phyloP scores from a whole-genome alignment of 2,329 filamentous ascomycete genomes.

The Leptographium flavum region DNA sequence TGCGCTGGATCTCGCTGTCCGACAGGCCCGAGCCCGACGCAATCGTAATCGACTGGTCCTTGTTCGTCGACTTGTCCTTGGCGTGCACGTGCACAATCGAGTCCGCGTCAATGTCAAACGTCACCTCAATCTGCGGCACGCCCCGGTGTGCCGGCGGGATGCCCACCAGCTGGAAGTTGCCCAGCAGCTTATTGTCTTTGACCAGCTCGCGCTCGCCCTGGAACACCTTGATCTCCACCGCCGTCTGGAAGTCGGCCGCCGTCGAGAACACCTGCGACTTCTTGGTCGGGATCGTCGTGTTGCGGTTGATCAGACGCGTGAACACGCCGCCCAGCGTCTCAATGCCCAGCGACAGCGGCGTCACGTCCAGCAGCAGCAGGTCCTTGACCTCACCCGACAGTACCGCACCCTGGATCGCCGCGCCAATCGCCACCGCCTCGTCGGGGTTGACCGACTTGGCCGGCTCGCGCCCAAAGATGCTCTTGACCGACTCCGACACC shows the following conservation, averaged over 20 bases:
- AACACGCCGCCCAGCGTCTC: slow-evolving; percentile 96
- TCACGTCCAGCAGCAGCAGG: slow-evolving; percentile 91
- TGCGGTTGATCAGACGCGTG: slow-evolving; percentile 90
- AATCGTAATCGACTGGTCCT: slow-evolving; percentile 99
- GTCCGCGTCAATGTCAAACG: slow-evolving; percentile 95
- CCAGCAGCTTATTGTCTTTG: slow-evolving; percentile 93
- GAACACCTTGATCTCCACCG: slow-evolving; percentile 87
- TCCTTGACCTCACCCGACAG: slow-evolving; percentile 71
- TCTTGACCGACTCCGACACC: slow-evolving; percentile 86
- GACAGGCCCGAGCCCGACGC: slow-evolving; percentile 94
- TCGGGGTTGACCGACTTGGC: slow-evolving; percentile 99
- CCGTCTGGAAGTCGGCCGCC: slow-evolving; percentile 89
- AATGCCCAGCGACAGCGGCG: slow-evolving; percentile 90
- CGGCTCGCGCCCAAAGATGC: slow-evolving; percentile 92
- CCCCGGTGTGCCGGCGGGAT: slow-evolving; percentile 92
- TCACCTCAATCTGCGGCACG: slow-evolving; percentile 95
- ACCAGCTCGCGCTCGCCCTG: slow-evolving; percentile 90
- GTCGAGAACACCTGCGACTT: slow-evolving; percentile 98
- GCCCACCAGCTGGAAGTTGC: slow-evolving; percentile 94
- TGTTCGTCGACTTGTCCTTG: slow-evolving; percentile 95
- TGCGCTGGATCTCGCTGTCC: slow-evolving; percentile 85
- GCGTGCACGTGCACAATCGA: slow-evolving; percentile 95
- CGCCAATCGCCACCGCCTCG: slow-evolving; percentile 95
- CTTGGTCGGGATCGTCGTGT: slow-evolving; percentile 87
- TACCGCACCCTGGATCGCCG: slow-evolving; percentile 92